Base-by-base conservation (phyloP, 352 stramenopile species). In the Discostella stelligera region DNA sequence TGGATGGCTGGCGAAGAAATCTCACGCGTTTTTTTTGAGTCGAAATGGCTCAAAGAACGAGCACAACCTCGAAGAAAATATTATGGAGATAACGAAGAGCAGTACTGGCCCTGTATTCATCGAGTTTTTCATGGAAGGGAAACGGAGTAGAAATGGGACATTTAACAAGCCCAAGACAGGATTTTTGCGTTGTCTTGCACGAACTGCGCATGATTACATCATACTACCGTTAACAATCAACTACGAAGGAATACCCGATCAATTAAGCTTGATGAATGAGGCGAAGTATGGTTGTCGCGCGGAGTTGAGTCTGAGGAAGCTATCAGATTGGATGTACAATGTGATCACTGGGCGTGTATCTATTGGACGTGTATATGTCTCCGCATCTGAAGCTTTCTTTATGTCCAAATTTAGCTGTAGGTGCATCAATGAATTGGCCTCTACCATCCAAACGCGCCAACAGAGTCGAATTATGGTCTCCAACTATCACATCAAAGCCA, bases 121-220 rank as follows among this genome's bases (percentile, higher is more conserved):
- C n/a, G 91, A 95, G 67, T 83, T 94, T 7, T 95, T 94, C 56
- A 82, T 95, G 41, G 91, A 95, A 77, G 91, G 91, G n/a, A 94
- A 75, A 46, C 71, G 91, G 48, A 94, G 89, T 59, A 84, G 91
- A 55, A 88, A 92, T 71, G 75, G 91, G 21, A 78, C 86, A 21
- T 95, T 94, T 83, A 53, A 91, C 9, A 58, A 80, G 46, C 84
- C 89, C 2, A 94, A 91, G 78, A 95, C 91, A 30, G 91, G 91
- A 25, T 81, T 94, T 37, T 78, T 95, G 20, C 75, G 79, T 14
- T 87, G 83, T 69, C 55, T 94, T 14, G 25, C 69, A 20, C 41
- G 74, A 53, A 89, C 54, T 37, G 73, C 52, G 63, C 52, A 62
- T 20, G 65, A 79, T 30, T 73, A 87, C 73, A 46, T 88, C 61